Evolutionary conservation across 768 basidiomycete genomes (phyloP).

Genomic region (Macrolepiota dolichaula): DNA sequence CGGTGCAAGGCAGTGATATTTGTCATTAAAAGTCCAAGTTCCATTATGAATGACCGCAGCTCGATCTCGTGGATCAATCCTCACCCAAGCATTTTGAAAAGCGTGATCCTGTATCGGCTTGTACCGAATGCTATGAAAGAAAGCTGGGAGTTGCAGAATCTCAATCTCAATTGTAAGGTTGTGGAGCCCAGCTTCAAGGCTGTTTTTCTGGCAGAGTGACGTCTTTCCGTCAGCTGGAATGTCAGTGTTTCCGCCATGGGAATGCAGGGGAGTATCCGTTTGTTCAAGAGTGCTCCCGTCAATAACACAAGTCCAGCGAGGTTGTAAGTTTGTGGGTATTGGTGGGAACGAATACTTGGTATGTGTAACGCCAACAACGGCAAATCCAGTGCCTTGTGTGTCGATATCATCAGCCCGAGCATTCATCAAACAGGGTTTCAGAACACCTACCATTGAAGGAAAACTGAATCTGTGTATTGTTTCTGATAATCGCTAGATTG

Average conservation of each 20-base stretch:
- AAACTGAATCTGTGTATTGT: neutral
- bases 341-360: neutral
- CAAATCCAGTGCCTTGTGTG: conserved; percentile 3
- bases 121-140: conserved; percentile 7
- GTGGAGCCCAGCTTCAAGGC: neutral
- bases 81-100: neutral
- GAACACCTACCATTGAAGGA: neutral
- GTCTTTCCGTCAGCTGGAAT: neutral
- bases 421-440: neutral
- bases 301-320: neutral
- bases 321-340: neutral
- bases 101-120: neutral
- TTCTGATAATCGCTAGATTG: neutral
- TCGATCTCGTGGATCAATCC: neutral
- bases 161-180: neutral
- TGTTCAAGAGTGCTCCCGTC: neutral
- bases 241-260: neutral
- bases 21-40: neutral
- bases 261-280: neutral
- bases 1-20: too few relatives aligned
- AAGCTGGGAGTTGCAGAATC: neutral
- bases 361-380: neutral
- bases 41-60: neutral
- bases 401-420: neutral
- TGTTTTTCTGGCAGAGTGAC: neutral